Conservation (phyloP, 169 alveolate genomes). For the Eimeria necatrix region DNA sequence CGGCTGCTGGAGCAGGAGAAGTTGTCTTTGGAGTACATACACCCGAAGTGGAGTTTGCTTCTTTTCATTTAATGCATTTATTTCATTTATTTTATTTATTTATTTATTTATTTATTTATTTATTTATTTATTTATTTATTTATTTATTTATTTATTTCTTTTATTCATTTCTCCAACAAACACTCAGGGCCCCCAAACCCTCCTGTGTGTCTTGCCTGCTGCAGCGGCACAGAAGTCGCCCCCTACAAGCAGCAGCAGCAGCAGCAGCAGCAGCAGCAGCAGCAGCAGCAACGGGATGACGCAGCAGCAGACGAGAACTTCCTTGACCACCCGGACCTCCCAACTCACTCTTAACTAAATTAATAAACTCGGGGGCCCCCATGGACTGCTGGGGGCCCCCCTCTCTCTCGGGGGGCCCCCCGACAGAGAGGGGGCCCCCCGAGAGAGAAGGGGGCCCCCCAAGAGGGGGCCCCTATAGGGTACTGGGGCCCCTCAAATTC, state of each 20-base stretch:
- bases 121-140: too few relatives aligned
- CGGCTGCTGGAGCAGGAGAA: slow-evolving; percentile 54
- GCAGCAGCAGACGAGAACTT: slow-evolving; percentile 43
- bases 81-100: not conserved
- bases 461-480: too few relatives aligned
- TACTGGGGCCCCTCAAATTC: too few relatives aligned
- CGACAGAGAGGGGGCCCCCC: too few relatives aligned
- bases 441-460: too few relatives aligned
- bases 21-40: slow-evolving; percentile 27
- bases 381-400: too few relatives aligned
- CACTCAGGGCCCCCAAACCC: not conserved
- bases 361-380: too few relatives aligned
- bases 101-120: not conserved
- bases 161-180: too few relatives aligned
- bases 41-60: not conserved
- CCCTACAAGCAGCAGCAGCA: slow-evolving; percentile 11
- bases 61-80: too few relatives aligned
- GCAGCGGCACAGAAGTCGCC: slow-evolving; percentile 56
- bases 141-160: too few relatives aligned
- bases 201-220: not conserved
- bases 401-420: too few relatives aligned
- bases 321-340: slow-evolving; percentile 60
- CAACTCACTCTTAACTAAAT: not conserved
- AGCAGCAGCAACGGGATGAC: slow-evolving; percentile 10
- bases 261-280: slow-evolving; percentile 47